These are phyloP conservation scores for Trypanosoma mega DNA, from an alignment of 208 protist species.

Conservation along the genomic window DNA sequence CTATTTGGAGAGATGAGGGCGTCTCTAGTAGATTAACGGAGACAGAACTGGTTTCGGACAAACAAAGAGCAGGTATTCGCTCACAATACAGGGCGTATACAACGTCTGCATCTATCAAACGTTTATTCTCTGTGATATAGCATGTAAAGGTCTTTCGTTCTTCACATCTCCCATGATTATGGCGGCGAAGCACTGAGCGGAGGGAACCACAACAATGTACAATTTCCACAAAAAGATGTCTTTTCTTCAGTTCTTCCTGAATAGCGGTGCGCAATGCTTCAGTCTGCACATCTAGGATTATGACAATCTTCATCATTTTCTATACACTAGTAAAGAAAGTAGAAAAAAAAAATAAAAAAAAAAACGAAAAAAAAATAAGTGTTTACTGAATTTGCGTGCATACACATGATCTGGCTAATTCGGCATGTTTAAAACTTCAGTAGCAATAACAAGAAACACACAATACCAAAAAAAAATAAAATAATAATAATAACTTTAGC, in stretches of 20 bases:
- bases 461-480: conserved; percentile 14
- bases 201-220: conserved; percentile 13
- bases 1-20: conserved; percentile 37
- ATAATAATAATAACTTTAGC: conserved; percentile 14
- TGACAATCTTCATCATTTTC: conserved; percentile 18
- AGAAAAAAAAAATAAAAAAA: conserved; percentile 17
- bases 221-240: conserved; percentile 18
- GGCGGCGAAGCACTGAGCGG: background rate
- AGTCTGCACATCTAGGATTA: conserved; percentile 23
- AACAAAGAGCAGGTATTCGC: conserved; percentile 42
- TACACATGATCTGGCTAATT: background rate
- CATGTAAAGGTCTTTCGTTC: conserved; percentile 36
- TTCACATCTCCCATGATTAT: background rate
- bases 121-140: conserved; percentile 63
- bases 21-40: conserved; percentile 20
- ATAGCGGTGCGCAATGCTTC: conserved; percentile 11
- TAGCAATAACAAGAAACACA: conserved; percentile 13
- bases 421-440: background rate
- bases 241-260: conserved; percentile 2
- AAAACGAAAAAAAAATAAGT: conserved; percentile 12
- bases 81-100: conserved; percentile 60
- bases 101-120: conserved; percentile 51
- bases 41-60: background rate
- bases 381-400: background rate
- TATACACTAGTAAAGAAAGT: conserved; percentile 7